Evolutionary conservation across 2,329 filamentous ascomycete genomes (phyloP), one percentile per base, ranked within the genome.

Genomic region (Cercospora citrullina): DNA sequence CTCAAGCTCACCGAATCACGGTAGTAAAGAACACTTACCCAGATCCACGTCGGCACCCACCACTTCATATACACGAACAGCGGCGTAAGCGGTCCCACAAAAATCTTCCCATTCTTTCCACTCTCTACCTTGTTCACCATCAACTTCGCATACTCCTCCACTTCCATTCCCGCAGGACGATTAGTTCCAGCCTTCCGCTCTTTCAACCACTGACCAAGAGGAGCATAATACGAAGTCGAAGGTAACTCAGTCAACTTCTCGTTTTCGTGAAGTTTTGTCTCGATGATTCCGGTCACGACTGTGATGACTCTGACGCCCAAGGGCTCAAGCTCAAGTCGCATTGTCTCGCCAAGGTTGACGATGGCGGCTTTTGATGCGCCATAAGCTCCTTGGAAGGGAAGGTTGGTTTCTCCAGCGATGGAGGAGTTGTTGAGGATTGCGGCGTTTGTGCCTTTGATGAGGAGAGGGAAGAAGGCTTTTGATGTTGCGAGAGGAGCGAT

Each of bases 401-500:
- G 64, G 36, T 68, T 70, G 5, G 60, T 66, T 21, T 68, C 67
- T 42, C 65, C 69, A 33, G 68, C 65, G 30, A 69, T 69, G 18
- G 67, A 68, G 23, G 64, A 67, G 16, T 69, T 70, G 60, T 70
- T 71, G 14, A 67, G 23, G 30, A 69, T 60, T 3, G 39, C 63
- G 9, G 67, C 33, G 10, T 57, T 55, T 7, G 48, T 30, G 18
- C 48, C 51, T n/a, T 31, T 57, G 33, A 67, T 30, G 21, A 86
- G 68, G 23, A 84, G 66, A 0, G 84, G 83, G 12, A 87, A 73
- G 68, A 87, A 86, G 0, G 80, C 73, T 48, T 76, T 73, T 5
- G 70, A 73, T 18, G 75, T 66, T 4, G 72, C 68, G 61, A 76
- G 72, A 0, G 72, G 76, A 0, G 85, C 85, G 39, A 81, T 81